Conservation (phyloP, 768 basidiomycete species). For the Pholiota conissans region DNA sequence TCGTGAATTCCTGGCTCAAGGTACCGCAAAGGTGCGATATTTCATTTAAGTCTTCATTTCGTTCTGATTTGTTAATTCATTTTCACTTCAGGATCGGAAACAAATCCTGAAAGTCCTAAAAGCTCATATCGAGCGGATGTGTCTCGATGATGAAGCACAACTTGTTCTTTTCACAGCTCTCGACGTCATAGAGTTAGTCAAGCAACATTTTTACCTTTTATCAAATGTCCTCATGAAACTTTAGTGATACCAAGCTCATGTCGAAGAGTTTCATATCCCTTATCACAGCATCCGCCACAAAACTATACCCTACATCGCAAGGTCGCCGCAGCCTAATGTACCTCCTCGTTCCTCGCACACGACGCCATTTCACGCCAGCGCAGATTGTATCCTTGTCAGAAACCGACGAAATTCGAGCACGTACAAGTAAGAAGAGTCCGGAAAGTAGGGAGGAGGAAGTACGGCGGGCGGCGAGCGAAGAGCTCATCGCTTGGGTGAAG, state of each 20-base stretch:
- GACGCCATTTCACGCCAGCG: conserved; percentile 85
- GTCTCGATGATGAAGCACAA: conserved; percentile 87
- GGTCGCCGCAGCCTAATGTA: conserved; percentile 85
- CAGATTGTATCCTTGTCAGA: conserved; percentile 71
- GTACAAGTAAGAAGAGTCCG: conserved; percentile 84
- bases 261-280: conserved; percentile 77
- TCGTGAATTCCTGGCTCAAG: conserved; percentile 80
- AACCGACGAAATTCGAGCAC: conserved; percentile 64
- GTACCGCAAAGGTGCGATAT: conserved; percentile 71
- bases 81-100: conserved; percentile 76
- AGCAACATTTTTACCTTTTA: neutral
- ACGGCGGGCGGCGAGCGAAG: conserved; percentile 69
- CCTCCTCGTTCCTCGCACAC: conserved; percentile 79
- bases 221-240: neutral
- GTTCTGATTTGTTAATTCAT: neutral
- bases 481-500: conserved; percentile 68
- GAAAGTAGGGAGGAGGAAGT: conserved; percentile 68
- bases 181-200: conserved; percentile 84
- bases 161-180: conserved; percentile 87
- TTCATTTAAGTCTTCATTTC: neutral
- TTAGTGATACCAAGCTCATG: conserved; percentile 88
- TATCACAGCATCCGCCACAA: conserved; percentile 57
- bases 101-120: conserved; percentile 87
- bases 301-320: conserved; percentile 61
- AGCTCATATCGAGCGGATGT: conserved; percentile 88